Evolutionary conservation across 148 eudicot species (phyloP).

Genomic region (Arbutus unedo): DNA sequence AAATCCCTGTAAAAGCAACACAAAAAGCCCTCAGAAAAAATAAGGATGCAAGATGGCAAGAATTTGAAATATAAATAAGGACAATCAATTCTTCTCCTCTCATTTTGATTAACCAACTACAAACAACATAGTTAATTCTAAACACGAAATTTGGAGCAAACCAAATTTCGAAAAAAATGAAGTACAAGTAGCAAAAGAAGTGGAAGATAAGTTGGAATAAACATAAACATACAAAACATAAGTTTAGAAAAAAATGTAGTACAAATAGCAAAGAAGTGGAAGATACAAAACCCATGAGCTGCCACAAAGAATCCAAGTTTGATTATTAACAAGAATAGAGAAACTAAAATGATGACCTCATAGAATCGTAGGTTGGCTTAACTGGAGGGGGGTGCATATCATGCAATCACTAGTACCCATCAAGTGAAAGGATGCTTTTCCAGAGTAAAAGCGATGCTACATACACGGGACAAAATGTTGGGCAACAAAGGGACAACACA

Average conservation of each 20-base stretch:
- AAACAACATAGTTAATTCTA: background rate
- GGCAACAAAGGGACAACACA: background rate
- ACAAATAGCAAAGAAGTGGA: background rate
- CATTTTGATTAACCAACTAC: background rate
- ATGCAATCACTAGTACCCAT: background rate
- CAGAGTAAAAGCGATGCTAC: background rate
- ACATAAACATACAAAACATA: background rate
- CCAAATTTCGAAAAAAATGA: too few species aligned
- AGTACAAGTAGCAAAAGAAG: background rate
- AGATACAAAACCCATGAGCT: background rate
- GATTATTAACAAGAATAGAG: too few species aligned
- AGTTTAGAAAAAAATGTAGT: background rate
- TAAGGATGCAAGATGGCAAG: background rate
- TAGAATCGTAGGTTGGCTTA: background rate
- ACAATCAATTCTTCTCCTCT: background rate
- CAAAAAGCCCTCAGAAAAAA: background rate
- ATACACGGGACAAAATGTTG: background rate
- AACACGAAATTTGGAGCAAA: too few species aligned
- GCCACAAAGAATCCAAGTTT: background rate
- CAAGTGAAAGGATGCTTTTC: background rate
- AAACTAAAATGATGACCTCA: background rate
- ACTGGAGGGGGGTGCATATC: background rate
- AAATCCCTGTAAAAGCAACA: constrained; percentile 47
- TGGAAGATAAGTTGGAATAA: background rate
- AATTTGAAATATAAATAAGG: constrained; percentile 7